Base-by-base conservation (phyloP, 495 filamentous ascomycete genomes). In the Diplogelasinospora grovesii region DNA sequence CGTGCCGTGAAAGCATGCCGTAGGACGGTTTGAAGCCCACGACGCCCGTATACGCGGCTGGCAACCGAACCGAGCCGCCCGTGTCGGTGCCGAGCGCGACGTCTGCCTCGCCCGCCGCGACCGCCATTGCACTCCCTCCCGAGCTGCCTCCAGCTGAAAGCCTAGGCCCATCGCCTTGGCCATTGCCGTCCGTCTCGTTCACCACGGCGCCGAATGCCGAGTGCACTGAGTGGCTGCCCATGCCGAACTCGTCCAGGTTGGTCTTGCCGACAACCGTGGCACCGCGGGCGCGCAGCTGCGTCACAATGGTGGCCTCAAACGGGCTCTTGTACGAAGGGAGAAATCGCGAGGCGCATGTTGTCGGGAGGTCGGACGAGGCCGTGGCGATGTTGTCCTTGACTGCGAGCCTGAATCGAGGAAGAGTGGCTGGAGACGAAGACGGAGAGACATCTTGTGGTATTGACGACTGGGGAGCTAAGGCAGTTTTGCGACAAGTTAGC, bases 231-330 rank as follows among this genome's bases (percentile, higher is more conserved):
- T 97, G 85, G 8, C 88, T 93, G 25, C 92, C 92, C 92, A 98
- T 98, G 15, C 92, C 92, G 63, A 97, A 98, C 57, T 97, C 92
- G 69, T 98, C 92, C 51, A 98, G 71, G 60, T 94, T 95, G 0
- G 88, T 88, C 59, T 95, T 96, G 6, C 83, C 83, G 11, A 77
- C 69, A 3, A 94, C 57, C 14, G 72, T 57, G 4, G 79, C 81
- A 26, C 86, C 86, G 15, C 78, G 70, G 35, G 68, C 53, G 47
- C 76, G 71, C 31, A 95, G 70, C 40, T 73, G 69, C 8, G 43
- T 52, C 9, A 95, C 77, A 23, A 95, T 86, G 3, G 85, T 90
- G 6, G 92, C 89, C 57, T 86, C 76, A 61, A 84, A 92, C 15
- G 93, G 93, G 44, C 79, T 85, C 31, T 51, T 58, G 62, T 83